phyloP scores from a whole-genome alignment of 305 asterid species.

The Vinca major region DNA sequence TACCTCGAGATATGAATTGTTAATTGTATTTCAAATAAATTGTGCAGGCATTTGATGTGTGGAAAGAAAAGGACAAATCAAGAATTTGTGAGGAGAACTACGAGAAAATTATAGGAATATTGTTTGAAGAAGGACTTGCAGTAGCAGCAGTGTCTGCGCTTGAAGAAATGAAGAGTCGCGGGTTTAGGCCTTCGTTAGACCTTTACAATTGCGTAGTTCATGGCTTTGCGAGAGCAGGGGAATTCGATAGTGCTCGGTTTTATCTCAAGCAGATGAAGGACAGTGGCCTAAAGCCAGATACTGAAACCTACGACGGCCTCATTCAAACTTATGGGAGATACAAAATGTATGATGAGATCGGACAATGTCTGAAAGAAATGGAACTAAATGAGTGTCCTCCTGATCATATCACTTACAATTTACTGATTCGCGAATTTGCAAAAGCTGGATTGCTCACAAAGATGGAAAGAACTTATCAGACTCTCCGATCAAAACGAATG shows the following conservation, averaged over 20 bases:
- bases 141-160: conserved; percentile 20
- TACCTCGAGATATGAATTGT: too few relatives aligned
- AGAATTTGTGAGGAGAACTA: conserved; percentile 19
- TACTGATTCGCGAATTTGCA: conserved; percentile 23
- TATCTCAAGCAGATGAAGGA: conserved; percentile 27
- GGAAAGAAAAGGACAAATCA: conserved; percentile 22
- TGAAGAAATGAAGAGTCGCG: conserved; percentile 18
- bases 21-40: neutral
- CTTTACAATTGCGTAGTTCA: conserved; percentile 15
- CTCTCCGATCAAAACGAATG: conserved; percentile 16
- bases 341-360: conserved; percentile 26
- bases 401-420: conserved; percentile 26
- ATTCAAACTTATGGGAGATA: conserved; percentile 26
- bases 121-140: conserved; percentile 20
- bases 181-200: conserved; percentile 14
- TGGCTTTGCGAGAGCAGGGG: conserved; percentile 19
- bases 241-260: conserved; percentile 17
- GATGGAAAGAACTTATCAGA: conserved; percentile 25
- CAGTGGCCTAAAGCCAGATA: conserved; percentile 16
- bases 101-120: conserved; percentile 19
- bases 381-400: conserved; percentile 19
- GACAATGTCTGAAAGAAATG: conserved; percentile 22
- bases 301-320: conserved; percentile 24
- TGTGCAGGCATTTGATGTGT: conserved; percentile 23
- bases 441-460: conserved; percentile 26